Percentiles rank a stretch among this genome's conserved stretches.
phyloP scores from a whole-genome alignment of 2,329 filamentous ascomycete species.

The Aspergillus sp. region DNA sequence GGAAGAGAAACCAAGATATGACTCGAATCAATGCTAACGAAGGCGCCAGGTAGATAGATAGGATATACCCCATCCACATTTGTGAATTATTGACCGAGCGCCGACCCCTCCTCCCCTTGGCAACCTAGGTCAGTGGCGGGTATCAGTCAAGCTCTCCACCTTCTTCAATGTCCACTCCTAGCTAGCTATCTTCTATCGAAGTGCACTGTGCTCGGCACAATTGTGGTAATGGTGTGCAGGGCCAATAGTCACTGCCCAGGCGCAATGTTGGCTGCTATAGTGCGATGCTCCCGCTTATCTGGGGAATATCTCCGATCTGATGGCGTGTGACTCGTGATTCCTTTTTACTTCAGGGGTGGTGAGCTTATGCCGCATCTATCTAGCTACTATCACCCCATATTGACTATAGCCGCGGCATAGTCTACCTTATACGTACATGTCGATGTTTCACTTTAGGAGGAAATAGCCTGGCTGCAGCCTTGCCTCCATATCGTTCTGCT shows the following conservation, averaged over 20 bases:
- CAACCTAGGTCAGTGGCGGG: not conserved
- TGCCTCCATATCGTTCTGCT: not conserved
- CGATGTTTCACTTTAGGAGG: not conserved
- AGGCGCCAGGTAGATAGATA: not conserved
- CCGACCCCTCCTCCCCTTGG: not conserved
- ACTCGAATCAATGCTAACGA: not conserved
- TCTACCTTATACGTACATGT: not conserved
- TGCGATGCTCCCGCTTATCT: not conserved
- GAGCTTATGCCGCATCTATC: not conserved
- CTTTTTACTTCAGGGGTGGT: not conserved
- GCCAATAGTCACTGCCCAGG: not conserved
- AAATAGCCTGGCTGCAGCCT: not conserved
- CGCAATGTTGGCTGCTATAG: not conserved
- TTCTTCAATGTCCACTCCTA: not conserved
- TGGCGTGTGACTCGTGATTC: not conserved
- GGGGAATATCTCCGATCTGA: not conserved
- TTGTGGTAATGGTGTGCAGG: not conserved
- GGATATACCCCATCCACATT: no score
- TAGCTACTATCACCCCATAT: not conserved
- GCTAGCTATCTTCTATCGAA: not conserved
- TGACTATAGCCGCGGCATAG: not conserved
- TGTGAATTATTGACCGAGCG: no score
- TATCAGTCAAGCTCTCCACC: constrained; percentile 2
- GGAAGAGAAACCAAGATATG: not conserved
- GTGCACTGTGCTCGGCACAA: not conserved